Base-by-base conservation (phyloP, 2,329 filamentous ascomycete species). In the Celoporthe dispersa region DNA sequence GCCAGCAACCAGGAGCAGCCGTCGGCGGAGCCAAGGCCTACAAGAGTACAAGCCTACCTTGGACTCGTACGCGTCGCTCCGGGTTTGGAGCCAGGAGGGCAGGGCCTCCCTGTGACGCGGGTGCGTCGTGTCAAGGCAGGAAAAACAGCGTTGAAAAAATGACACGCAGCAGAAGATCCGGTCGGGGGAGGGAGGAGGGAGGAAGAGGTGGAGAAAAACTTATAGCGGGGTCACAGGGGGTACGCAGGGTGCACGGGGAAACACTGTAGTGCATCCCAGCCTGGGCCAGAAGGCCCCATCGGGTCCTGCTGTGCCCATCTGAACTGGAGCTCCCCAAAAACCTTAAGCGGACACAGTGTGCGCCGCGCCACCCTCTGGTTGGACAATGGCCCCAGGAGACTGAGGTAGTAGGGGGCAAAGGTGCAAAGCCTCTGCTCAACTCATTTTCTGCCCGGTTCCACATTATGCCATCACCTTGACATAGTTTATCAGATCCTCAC, bases 401-500 rank as follows among this genome's bases (percentile, higher is more conserved):
- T 60, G 57, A 60, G 31, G 57, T 60, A n/a, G 33, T 60, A n/a
- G 22, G 57, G 57, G 57, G 57, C 57, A 25, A 48, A 48, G 44
- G 44, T n/a, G 19, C 22, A 48, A n/a, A 31, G 57, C 22, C 33
- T 60, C 11, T 37, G 31, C 22, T 37, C 57, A 37, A 37, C n/a
- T n/a, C 57, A 37, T 60, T 14, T 37, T 60, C 31, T 37, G 33
- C 19, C 19, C 31, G 19, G 57, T n/a, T n/a, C 57, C 57, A 60
- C 31, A n/a, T 35, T n/a, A 48, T 64, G 62, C 39, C 28, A 39
- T 63, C 37, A 64, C 62, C 19, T 64, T 48, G 44, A 48, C 44
- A 48, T 48, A 48, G 44, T 48, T 64, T 64, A 64, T 64, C 62
- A 51, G 62, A 64, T 64, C 62, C 28, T 35, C 39, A 33, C 39